Percentiles rank a stretch among this genome's conserved stretches.
Evolutionary conservation across 352 stramenopile genomes (phyloP).

Genomic region (Aphanomyces stellatus): DNA sequence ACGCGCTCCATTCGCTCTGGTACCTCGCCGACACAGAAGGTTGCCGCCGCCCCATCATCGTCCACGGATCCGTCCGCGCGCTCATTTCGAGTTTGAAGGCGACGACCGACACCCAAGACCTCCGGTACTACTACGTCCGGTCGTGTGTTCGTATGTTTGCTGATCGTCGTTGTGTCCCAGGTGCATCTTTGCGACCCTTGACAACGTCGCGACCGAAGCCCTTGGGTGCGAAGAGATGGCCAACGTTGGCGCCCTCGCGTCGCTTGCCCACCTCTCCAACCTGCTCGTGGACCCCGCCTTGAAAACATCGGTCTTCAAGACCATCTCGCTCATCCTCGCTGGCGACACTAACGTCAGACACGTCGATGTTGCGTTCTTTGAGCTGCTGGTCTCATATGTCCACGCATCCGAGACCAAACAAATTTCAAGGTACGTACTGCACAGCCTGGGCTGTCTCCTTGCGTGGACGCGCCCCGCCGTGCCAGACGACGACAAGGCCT

Average conservation of each 20-base stretch:
- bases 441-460: slow-evolving; percentile 47
- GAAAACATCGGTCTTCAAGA: slow-evolving; percentile 13
- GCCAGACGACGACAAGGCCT: slow-evolving; percentile 25
- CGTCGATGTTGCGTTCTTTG: slow-evolving; percentile 38
- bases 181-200: slow-evolving; percentile 16
- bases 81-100: slow-evolving; percentile 25
- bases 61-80: slow-evolving; percentile 33
- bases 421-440: slow-evolving; percentile 55
- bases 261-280: slow-evolving; percentile 41
- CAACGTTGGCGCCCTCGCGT: slow-evolving; percentile 55
- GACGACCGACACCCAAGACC: slow-evolving; percentile 12
- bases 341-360: slow-evolving; percentile 34
- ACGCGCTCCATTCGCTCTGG: slow-evolving; percentile 42
- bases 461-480: slow-evolving; percentile 48
- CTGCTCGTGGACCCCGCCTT: slow-evolving; percentile 15
- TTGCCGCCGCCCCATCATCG: slow-evolving; percentile 41
- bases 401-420: slow-evolving; percentile 21
- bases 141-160: not conserved
- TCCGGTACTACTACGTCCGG: too few relatives aligned
- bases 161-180: not conserved
- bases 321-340: slow-evolving; percentile 43
- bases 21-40: slow-evolving; percentile 41
- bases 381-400: slow-evolving; percentile 43
- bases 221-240: slow-evolving; percentile 34
- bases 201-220: slow-evolving; percentile 5